Conservation (phyloP, 1,284 basidiomycete genomes). For the Moesziomyces sp. region DNA sequence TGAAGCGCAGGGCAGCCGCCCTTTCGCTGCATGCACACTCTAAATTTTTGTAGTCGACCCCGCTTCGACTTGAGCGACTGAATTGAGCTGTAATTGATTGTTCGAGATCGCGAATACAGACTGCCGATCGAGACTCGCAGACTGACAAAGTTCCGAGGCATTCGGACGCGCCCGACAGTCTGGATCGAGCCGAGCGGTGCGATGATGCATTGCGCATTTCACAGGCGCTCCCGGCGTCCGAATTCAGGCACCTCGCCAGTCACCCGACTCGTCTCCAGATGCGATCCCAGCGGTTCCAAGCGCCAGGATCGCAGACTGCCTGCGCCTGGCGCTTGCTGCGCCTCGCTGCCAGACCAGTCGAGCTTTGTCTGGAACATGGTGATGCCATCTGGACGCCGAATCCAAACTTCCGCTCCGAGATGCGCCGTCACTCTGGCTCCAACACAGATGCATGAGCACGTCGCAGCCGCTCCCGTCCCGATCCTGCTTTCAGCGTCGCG, state of each 20-base stretch:
- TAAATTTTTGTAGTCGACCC: conserved; percentile 16
- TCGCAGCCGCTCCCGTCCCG: neutral
- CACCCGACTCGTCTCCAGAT: conserved; percentile 7
- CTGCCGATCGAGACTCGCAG: conserved; percentile 38
- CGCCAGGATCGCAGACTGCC: no score
- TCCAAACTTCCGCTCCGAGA: neutral
- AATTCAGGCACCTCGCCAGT: neutral
- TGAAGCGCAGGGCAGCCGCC: neutral
- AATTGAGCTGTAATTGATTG: conserved; percentile 1
- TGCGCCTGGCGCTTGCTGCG: no score
- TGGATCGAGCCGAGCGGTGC: no score
- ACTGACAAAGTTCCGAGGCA: neutral
- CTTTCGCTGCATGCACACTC: conserved; percentile 13
- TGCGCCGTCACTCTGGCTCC: neutral
- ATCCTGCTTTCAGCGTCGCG: conserved; percentile 2
- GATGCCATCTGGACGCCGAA: conserved; percentile 20
- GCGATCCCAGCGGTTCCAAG: conserved; percentile 1
- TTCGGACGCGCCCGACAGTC: no score
- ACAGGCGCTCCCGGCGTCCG: no score
- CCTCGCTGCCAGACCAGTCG: no score
- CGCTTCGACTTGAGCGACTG: neutral
- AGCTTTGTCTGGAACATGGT: conserved; percentile 11
- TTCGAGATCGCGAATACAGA: conserved; percentile 28
- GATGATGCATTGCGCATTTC: no score
- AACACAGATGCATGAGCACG: neutral